These are phyloP conservation scores for Trypethelium eluteriae DNA, from an alignment of 495 filamentous ascomycete species.

Conservation along the genomic window DNA sequence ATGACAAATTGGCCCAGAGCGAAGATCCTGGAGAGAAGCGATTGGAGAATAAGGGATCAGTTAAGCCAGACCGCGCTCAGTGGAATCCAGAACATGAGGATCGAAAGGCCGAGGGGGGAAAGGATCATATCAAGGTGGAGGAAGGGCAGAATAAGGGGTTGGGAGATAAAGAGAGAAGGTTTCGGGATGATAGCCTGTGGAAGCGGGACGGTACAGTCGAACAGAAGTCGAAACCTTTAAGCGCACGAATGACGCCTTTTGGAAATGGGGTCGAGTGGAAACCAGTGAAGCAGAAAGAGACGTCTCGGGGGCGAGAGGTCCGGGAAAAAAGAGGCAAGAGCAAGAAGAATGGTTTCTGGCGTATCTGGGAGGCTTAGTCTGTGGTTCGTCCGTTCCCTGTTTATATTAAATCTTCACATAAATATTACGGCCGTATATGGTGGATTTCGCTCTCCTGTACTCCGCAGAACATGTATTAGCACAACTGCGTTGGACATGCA, in stretches of 20 bases:
- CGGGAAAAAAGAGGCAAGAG: not conserved
- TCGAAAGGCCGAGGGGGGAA: not conserved
- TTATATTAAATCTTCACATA: no score
- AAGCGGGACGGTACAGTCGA: not conserved
- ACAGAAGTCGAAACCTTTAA: not conserved
- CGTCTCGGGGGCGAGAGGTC: no score
- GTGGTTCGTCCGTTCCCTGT: no score
- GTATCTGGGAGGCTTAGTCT: not conserved
- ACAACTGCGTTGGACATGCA: no score
- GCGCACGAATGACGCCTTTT: not conserved
- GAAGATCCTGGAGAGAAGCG: not conserved
- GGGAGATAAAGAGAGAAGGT: not conserved
- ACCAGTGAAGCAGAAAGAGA: not conserved
- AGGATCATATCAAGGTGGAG: constrained; percentile 13
- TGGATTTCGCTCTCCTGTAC: no score
- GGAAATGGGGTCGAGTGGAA: not conserved
- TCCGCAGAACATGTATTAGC: no score
- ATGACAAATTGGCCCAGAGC: not conserved
- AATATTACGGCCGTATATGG: no score
- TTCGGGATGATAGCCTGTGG: not conserved
- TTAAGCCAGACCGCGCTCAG: not conserved
- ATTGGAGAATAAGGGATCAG: not conserved
- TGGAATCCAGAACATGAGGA: not conserved
- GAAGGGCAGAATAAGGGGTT: not conserved
- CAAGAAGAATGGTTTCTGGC: not conserved